Evolutionary conservation across 176 grass and related monocot species (phyloP).

Genomic region (Phoenix roebelenii): DNA sequence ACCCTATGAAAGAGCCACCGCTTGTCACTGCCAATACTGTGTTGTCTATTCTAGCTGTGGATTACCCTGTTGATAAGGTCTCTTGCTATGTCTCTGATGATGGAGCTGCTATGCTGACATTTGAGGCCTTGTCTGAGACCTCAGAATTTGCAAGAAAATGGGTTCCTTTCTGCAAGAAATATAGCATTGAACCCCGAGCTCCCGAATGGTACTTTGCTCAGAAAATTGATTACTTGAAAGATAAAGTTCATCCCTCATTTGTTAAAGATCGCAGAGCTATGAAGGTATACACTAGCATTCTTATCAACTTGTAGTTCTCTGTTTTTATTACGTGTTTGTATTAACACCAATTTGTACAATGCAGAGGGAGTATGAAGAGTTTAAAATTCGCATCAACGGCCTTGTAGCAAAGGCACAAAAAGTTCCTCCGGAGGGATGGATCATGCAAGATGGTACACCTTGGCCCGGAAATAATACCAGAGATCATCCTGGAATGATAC

Average conservation of each 20-base stretch:
- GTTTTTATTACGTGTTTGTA: slow-evolving; percentile 12
- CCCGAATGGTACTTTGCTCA: slow-evolving; percentile 90
- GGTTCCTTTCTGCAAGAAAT: slow-evolving; percentile 94
- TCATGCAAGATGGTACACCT: slow-evolving; percentile 98
- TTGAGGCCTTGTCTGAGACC: slow-evolving; percentile 88
- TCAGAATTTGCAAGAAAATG: slow-evolving; percentile 99
- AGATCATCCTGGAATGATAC: slow-evolving; percentile 99
- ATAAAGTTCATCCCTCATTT: slow-evolving; percentile 85
- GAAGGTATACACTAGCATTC: slow-evolving; percentile 56
- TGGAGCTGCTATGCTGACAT: slow-evolving; percentile 91
- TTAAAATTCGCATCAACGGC: slow-evolving; percentile 78
- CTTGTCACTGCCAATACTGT: slow-evolving; percentile 98
- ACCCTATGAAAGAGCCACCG: slow-evolving; percentile 97
- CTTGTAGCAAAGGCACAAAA: slow-evolving; percentile 96
- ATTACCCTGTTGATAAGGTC: slow-evolving; percentile 95
- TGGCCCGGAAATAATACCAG: slow-evolving; percentile 99
- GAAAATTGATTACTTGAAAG: slow-evolving; percentile 98
- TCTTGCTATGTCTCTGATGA: slow-evolving; percentile 99
- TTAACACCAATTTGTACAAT: slow-evolving; percentile 12
- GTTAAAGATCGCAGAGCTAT: slow-evolving; percentile 96
- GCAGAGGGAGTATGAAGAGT: slow-evolving; percentile 99
- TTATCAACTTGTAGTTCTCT: slow-evolving; percentile 6
- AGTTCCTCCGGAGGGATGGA: slow-evolving; percentile 96
- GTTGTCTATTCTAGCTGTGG: slow-evolving; percentile 92
- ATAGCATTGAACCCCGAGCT: slow-evolving; percentile 84